Evolutionary conservation across 2,329 filamentous ascomycete species (phyloP), one percentile per base, ranked within the genome.

Genomic region (Macroventuria anomochaeta): DNA sequence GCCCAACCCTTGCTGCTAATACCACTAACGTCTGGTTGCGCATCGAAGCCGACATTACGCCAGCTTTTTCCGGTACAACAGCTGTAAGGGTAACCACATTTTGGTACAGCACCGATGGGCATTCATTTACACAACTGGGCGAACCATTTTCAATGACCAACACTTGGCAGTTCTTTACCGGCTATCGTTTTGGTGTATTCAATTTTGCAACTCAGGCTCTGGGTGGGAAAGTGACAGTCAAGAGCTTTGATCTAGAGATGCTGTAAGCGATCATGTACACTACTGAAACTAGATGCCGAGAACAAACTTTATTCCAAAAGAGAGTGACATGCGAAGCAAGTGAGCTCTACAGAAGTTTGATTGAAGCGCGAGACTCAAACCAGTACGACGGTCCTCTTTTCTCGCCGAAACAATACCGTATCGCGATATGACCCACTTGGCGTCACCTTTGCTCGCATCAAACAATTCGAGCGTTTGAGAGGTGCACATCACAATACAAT

Each of bases 121-220:
- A 42, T 11, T 66, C 54, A 0, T 77, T 69, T 23, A 65, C 59
- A 18, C 63, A 66, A 40, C 48, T 76, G 5, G 74, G 74, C 0
- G 42, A 57, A 3, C 60, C 63, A 2, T 73, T 74, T 32, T 18
- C 46, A 2, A 68, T 76, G 65, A 68, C 69, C 4, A 75, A 72
- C 13, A 67, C 67, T 6, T 76, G 68, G 65, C 63, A 66, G n/a
- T 76, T 71, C 46, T 77, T 77, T 38, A 73, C 73, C 0, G 74
- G 74, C 11, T 77, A 74, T 55, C 57, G 74, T 7, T 76, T 68
- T 55, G 75, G 68, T 32, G 70, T 73, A 4, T 76, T 76, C 41
- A 76, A 76, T 37, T 72, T 69, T 50, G 74, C 74, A 5, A 76
- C 74, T 1, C 63, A 70, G 39, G 57, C 58, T 12, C 21, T 75